These are phyloP conservation scores for Prunus padus DNA, from an alignment of 306 rosid species.

Conservation along the genomic window DNA sequence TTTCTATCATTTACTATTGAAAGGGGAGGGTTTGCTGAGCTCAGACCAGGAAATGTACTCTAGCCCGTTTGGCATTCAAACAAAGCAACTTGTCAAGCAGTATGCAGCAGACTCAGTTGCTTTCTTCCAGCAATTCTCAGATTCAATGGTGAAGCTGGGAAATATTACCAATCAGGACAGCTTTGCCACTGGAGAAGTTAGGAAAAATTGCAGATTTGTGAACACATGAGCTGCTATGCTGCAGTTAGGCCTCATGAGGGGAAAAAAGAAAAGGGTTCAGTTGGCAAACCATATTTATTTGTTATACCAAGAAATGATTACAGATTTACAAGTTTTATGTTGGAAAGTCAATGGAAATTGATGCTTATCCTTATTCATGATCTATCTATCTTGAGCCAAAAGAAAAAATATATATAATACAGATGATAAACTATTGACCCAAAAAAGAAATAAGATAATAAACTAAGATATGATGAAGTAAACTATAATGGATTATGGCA, in stretches of 20 bases:
- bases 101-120: constrained; percentile 67
- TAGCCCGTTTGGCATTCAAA: constrained; percentile 55
- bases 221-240: constrained; percentile 48
- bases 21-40: constrained; percentile 70
- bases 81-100: constrained; percentile 61
- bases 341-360: not conserved
- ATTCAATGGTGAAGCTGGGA: constrained; percentile 89
- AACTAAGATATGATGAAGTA: no score
- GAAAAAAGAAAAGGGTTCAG: not conserved
- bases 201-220: constrained; percentile 83
- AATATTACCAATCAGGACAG: constrained; percentile 61
- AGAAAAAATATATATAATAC: not conserved
- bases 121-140: constrained; percentile 84
- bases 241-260: not conserved
- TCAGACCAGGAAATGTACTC: constrained; percentile 86
- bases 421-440: no score
- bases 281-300: constrained; percentile 1
- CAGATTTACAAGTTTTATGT: not conserved
- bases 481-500: no score
- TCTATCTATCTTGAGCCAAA: not conserved
- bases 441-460: no score
- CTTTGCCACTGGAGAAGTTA: constrained; percentile 65
- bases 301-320: constrained; percentile 1
- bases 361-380: not conserved
- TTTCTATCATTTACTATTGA: constrained; percentile 59